Evolutionary conservation across 176 grass and related monocot species (phyloP), one percentile per base, ranked within the genome.

Genomic region (Aegilops bicornis): DNA sequence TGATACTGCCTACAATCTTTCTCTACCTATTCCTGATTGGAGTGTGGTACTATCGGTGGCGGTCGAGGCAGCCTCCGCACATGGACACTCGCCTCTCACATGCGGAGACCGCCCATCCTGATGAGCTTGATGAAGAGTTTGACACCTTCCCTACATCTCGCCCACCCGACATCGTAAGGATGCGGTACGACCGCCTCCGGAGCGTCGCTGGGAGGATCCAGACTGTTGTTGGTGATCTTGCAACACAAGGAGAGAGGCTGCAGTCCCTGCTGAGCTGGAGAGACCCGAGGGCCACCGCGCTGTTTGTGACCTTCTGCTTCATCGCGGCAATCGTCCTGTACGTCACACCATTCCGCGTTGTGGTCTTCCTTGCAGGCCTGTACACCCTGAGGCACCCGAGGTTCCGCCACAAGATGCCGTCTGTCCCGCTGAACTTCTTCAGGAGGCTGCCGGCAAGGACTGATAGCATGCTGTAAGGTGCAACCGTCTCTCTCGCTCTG

Each of bases 101-200:
- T 4, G 92, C 92, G 2, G 89, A 91, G 72, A 88, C 69, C 31
- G 74, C 83, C 19, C 86, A 93, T 75, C 86, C 89, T 5, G 92
- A 93, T 4, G 92, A 93, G 86, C 92, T 93, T 8, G 92, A 91
- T 31, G 92, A 93, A 47, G 92, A 93, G 58, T 93, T 93, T 6
- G 92, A 93, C 58, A 86, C 88, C 17, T 93, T 93, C 73, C 92
- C 92, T 50, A 90, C 89, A 20, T 88, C 79, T n/a, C 86, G 92
- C 4, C 11, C 69, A 0, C 92, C 92, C 0, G 92, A 93, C 52
- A 65, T 91, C 1, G 88, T 93, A 13, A 79, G 92, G 68, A 84
- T 88, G 79, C 80, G 92, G 8, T 93, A 93, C 0, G 92, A 93
- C 76, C 80, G 89, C 60, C 77, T 93, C 43, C 80, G 92, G 68